Base-by-base conservation (phyloP, 768 basidiomycete genomes). In the Mycena olivaceomarginata region DNA sequence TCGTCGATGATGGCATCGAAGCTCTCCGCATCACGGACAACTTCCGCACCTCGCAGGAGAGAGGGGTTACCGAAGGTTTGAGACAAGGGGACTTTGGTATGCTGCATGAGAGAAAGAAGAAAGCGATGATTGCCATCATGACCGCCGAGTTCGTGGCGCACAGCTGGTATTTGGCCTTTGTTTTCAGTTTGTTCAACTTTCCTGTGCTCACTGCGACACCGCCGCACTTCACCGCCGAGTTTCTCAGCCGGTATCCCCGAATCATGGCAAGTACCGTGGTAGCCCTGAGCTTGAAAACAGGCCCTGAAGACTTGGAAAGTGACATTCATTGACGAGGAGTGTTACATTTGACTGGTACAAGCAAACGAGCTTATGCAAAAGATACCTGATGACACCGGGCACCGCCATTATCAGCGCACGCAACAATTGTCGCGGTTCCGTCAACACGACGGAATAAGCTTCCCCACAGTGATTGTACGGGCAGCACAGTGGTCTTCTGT, bases 1-100 rank as follows among this genome's bases (percentile, higher is more conserved):
- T 84, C 80, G 40, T 84, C 82, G 45, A 86, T 75, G 70, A 86
- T 80, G 13, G 85, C 71, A 25, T 70, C 65, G 37, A 83, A 70
- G 18, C 67, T 77, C 56, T 73, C 76, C 31, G 72, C n/a, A 46
- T 72, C 76, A 25, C 67, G 51, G 22, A 65, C 60, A 41, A 77
- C 37, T 39, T 68, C 70, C 39, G 39, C 39, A 22, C 63, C 41
- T 46, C 41, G 74, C n/a, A 59, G 46, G 60, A 63, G 60, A 16
- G 40, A 64, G 16, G 39, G 46, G 40, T 67, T 13, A 31, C 53
- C 22, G 31, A 31, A 31, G 31, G 31, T 31, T 31, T 3, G 40
- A 48, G 1, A 2, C 18, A 45, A 43, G 45, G 53, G n/a, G 11
- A 53, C 37, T 16, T n/a, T 16, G 4, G 15, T 16, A 13, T 37